Conservation (phyloP, 768 basidiomycete genomes). For the Pleurotus ostreatus region DNA sequence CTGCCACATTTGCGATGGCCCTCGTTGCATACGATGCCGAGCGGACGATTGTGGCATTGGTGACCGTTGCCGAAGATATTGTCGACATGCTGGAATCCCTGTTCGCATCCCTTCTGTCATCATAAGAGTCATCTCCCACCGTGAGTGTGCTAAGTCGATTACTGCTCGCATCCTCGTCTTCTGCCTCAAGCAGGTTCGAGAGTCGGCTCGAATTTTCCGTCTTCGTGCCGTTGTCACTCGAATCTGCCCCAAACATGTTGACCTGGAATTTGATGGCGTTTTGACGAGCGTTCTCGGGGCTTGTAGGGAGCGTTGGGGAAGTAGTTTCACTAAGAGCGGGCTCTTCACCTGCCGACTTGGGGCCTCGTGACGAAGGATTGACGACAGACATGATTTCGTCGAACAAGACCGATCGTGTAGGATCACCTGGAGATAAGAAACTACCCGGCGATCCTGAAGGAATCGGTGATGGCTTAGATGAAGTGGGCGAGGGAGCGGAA, state of each 20-base stretch:
- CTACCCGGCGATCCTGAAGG: not conserved
- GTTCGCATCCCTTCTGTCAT: conserved; percentile 23
- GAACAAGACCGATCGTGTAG: conserved; percentile 13
- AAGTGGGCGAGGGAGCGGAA: not conserved
- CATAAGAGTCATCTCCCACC: conserved; percentile 5
- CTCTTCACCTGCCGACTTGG: not conserved
- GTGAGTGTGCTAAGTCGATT: conserved; percentile 4
- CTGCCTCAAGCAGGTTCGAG: not conserved
- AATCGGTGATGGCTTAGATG: conserved; percentile 5
- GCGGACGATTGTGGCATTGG: conserved; percentile 36
- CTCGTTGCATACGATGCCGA: conserved; percentile 45
- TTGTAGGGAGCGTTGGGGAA: conserved; percentile 24
- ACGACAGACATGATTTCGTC: conserved; percentile 17
- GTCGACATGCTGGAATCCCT: conserved; percentile 45
- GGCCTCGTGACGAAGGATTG: not conserved
- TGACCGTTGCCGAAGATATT: conserved; percentile 39
- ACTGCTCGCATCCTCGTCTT: not conserved
- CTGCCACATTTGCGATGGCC: conserved; percentile 48
- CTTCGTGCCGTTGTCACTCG: not conserved
- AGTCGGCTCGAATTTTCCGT: not conserved
- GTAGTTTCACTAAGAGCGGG: conserved; percentile 23
- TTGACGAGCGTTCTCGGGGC: conserved; percentile 4
- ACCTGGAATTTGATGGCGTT: conserved; percentile 2
- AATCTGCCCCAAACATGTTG: conserved; percentile 4
- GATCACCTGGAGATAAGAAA: not conserved